Base-by-base conservation (phyloP, 1,139 yeast genomes). In the Pichia sp. region DNA sequence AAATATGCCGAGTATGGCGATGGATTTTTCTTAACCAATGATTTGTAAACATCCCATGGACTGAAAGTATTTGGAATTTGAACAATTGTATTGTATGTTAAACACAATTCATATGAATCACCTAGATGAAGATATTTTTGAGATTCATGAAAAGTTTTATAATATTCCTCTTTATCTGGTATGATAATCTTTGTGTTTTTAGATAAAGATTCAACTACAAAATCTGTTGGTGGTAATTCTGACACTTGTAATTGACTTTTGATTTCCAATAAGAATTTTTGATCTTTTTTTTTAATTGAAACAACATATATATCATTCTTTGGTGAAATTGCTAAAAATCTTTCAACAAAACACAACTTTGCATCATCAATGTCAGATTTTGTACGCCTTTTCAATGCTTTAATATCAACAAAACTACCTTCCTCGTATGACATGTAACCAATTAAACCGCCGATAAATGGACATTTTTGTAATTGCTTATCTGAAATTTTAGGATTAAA, bases 91-190 rank as follows among this genome's bases (percentile, higher is more conserved):
- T 80, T 86, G 0, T 86, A 83, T 0, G 98, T 92, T 38, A 92
- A 72, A 61, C 98, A 92, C 25, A 94, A 73, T 63, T 94, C 99
- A 60, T 94, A 94, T 1, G 97, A 89, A 60, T 92, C 95, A 12
- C 99, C 99, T 5, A 82, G 69, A 48, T 75, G 79, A 41, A 94
- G 72, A 54, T 69, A 80, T 22, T 78, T 74, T 64, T 88, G 95
- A 62, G 96, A 87, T 46, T 68, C 56, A 1, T 70, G 61, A 59
- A 89, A 86, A 44, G 79, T 80, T 3, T 69, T 54, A 9, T 70
- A 64, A 64, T 90, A 92, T 1, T 67, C 61, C 0, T 70, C 70
- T 52, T 76, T 74, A 23, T 75, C 68, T 0, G 96, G 95, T 48
- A 72, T 66, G 25, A 67, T 69, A 45, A 80, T 72, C 22, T 58